Conservation (phyloP, 495 filamentous ascomycete genomes). For the Beverwykella pulmonaria region DNA sequence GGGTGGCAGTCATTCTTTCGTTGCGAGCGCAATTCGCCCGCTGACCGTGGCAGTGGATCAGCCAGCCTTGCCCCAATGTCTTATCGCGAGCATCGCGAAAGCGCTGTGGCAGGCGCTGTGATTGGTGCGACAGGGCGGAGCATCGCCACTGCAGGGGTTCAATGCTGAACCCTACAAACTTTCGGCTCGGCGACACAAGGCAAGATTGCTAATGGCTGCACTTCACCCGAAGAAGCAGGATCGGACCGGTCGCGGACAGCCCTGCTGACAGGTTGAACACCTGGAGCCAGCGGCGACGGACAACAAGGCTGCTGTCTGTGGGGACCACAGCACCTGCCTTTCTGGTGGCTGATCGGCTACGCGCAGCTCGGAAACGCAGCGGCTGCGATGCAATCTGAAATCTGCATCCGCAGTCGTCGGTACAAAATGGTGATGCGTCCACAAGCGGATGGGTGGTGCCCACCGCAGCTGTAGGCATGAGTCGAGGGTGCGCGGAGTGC, state of each 20-base stretch:
- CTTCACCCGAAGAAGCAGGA: background rate
- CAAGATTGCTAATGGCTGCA: background rate
- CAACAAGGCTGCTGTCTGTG: background rate
- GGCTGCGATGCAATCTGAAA: too few species aligned
- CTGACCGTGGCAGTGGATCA: constrained; percentile 25
- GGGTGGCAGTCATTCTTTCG: too few species aligned
- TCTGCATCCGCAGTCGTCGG: too few species aligned
- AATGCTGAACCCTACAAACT: background rate
- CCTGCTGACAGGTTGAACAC: too few species aligned
- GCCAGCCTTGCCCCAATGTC: constrained; percentile 19
- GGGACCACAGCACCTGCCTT: constrained; percentile 20
- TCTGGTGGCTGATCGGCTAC: background rate
- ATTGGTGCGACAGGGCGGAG: background rate
- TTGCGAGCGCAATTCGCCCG: background rate
- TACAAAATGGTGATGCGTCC: too few species aligned
- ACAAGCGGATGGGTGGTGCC: too few species aligned
- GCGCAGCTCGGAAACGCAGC: too few species aligned
- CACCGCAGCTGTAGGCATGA: too few species aligned
- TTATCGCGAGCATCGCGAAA: constrained; percentile 17
- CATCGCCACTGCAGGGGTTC: background rate
- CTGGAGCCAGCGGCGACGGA: too few species aligned
- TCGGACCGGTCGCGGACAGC: too few species aligned
- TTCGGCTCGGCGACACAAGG: background rate
- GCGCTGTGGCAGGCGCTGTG: background rate
- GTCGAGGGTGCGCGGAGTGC: too few species aligned